Conservation (phyloP, 495 filamentous ascomycete genomes). For the Hyaloscypha finlandica region DNA sequence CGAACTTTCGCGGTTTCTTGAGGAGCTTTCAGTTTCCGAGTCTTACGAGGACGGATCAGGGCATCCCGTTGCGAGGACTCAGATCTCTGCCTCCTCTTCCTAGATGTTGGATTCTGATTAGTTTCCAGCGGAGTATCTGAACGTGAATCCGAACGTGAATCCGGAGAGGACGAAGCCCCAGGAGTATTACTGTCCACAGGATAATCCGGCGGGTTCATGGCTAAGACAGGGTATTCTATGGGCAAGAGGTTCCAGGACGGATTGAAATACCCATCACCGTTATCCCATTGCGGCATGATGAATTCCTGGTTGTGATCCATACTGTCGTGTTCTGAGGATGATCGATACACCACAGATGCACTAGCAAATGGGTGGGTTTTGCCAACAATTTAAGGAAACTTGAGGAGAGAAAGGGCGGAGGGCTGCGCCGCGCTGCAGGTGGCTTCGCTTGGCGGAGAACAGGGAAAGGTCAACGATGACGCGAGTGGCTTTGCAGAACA, state of each 20-base stretch:
- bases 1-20: slow-evolving; percentile 17
- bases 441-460: neutral
- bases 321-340: neutral
- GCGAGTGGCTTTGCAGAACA: neutral
- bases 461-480: neutral
- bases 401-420: neutral
- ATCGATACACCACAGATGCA: neutral
- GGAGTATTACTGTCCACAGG: neutral
- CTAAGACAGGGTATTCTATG: neutral
- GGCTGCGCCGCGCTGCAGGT: neutral
- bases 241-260: too few species aligned
- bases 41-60: slow-evolving; percentile 14
- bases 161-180: neutral
- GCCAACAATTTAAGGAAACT: neutral
- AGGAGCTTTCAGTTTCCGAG: slow-evolving; percentile 16
- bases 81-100: slow-evolving; percentile 10
- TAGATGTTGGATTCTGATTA: neutral
- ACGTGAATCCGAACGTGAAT: neutral
- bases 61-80: slow-evolving; percentile 4
- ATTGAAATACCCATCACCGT: neutral
- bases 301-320: neutral
- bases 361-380: neutral
- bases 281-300: neutral
- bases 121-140: neutral
- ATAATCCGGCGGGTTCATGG: neutral